These are phyloP conservation scores for Cocos nucifera DNA, from an alignment of 176 grass and related monocot genomes.

Conservation along the genomic window DNA sequence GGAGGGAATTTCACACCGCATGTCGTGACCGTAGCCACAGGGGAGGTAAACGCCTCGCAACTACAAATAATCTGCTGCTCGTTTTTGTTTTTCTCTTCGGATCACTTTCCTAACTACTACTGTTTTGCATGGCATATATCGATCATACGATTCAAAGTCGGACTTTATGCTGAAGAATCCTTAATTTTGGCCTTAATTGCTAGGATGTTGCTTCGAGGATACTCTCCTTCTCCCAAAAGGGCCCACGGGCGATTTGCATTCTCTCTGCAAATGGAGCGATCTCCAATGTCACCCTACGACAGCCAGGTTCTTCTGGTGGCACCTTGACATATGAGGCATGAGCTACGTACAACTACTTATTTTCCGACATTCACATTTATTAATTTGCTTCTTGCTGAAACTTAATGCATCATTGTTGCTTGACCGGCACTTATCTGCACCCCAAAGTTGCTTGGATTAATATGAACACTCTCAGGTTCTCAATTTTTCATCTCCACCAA, in stretches of 20 bases:
- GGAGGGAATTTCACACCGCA: constrained; percentile 96
- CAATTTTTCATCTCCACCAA: too few species aligned
- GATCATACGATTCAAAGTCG: too few species aligned
- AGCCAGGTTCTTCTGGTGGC: constrained; percentile 51
- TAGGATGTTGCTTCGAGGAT: constrained; percentile 78
- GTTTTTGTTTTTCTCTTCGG: too few species aligned
- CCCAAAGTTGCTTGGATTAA: too few species aligned
- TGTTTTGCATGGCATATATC: too few species aligned
- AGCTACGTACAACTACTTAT: not conserved
- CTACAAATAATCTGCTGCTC: too few species aligned
- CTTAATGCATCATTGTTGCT: too few species aligned
- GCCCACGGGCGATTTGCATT: constrained; percentile 74
- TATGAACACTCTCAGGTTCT: too few species aligned
- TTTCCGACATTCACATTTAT: too few species aligned
- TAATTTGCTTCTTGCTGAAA: not conserved
- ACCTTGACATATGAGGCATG: constrained; percentile 73
- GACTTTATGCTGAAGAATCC: not conserved
- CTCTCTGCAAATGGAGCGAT: constrained; percentile 74
- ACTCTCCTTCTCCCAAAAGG: constrained; percentile 88
- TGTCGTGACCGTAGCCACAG: constrained; percentile 64
- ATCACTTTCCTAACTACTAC: too few species aligned
- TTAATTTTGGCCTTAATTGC: constrained; percentile 1
- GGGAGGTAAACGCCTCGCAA: constrained; percentile 44
- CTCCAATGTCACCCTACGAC: constrained; percentile 58
- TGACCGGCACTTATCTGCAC: too few species aligned